A percentile compares a stretch with the other conserved stretches of the same genome.
Evolutionary conservation across 1,284 basidiomycete genomes (phyloP).

Genomic region (Xerocomus nothofagi): DNA sequence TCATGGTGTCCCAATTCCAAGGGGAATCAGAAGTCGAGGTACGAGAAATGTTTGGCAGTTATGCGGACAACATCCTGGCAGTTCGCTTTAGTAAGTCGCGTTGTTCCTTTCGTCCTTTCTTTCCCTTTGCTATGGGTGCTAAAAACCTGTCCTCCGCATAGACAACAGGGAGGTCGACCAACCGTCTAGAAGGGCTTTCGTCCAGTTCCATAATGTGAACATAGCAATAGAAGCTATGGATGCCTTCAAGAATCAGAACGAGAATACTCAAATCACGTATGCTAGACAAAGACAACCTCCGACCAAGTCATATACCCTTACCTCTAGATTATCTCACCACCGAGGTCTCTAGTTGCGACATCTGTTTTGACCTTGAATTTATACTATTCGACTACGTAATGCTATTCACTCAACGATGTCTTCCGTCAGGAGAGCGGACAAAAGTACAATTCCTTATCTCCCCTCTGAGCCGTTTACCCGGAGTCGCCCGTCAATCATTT

Average conservation of each 20-base stretch:
- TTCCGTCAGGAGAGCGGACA: background rate
- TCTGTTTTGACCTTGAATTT: background rate
- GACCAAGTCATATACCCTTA: constrained; percentile 3
- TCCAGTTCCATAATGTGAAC: constrained; percentile 26
- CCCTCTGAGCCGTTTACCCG: background rate
- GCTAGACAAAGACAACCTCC: constrained; percentile 22
- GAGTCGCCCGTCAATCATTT: no score
- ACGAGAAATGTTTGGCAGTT: constrained; percentile 19
- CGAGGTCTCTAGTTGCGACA: constrained; percentile 5
- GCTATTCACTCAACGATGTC: background rate
- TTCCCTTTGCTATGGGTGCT: background rate
- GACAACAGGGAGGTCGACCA: constrained; percentile 5
- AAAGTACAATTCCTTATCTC: constrained; percentile 8
- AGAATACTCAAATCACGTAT: constrained; percentile 10
- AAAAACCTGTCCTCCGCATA: background rate
- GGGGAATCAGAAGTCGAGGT: constrained; percentile 26
- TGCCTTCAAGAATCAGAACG: constrained; percentile 14
- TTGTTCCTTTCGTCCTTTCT: background rate
- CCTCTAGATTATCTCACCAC: constrained; percentile 25
- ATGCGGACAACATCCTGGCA: constrained; percentile 23
- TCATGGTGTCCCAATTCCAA: constrained; percentile 41
- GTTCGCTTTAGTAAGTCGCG: constrained; percentile 28
- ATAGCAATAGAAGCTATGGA: constrained; percentile 28
- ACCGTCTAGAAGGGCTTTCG: constrained; percentile 17
- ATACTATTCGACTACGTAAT: constrained; percentile 1